Evolutionary conservation across 2,329 filamentous ascomycete genomes (phyloP).

Genomic region (Arthrobotrys sphaeroides): DNA sequence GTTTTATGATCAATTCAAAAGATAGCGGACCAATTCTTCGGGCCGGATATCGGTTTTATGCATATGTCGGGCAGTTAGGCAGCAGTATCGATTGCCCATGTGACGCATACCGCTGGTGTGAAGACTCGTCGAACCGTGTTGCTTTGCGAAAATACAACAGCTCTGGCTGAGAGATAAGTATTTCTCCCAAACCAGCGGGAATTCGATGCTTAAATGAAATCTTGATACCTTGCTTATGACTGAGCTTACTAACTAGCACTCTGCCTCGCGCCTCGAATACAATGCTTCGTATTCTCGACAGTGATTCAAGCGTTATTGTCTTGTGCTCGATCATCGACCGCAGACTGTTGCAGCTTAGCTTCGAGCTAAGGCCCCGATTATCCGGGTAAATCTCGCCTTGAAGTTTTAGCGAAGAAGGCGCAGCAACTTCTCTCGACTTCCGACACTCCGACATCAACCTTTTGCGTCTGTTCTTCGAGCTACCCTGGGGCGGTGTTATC

Average conservation of each 20-base stretch:
- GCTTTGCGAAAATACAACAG: neutral
- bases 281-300: neutral
- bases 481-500: constrained; percentile 13
- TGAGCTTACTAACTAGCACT: neutral
- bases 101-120: too few relatives aligned
- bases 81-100: too few relatives aligned
- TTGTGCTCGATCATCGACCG: neutral
- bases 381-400: constrained; percentile 22
- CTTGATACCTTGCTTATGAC: neutral
- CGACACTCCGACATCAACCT: constrained; percentile 25
- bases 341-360: neutral
- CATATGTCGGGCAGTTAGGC: too few relatives aligned
- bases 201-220: too few relatives aligned
- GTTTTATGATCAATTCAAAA: too few relatives aligned
- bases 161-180: too few relatives aligned
- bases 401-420: constrained; percentile 45
- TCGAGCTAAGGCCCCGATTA: neutral
- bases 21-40: too few relatives aligned
- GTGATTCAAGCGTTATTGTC: neutral
- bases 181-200: too few relatives aligned
- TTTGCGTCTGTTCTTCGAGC: neutral
- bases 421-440: constrained; percentile 18
- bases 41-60: too few relatives aligned
- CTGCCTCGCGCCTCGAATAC: constrained; percentile 20
- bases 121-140: neutral